Evolutionary conservation across 1,139 yeast genomes (phyloP).

Genomic region (Pichia sp.): DNA sequence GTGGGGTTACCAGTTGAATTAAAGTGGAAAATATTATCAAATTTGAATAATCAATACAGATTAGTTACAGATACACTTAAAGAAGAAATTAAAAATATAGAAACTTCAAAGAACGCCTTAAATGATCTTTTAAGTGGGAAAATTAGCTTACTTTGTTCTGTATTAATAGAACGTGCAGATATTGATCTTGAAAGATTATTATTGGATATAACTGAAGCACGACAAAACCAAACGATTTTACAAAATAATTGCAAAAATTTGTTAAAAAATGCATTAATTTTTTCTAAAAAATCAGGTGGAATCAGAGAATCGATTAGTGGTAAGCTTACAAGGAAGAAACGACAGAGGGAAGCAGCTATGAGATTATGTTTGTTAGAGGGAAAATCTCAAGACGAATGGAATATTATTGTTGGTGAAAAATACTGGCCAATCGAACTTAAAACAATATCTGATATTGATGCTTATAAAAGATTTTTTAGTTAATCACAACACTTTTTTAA

Average conservation of each 20-base stretch:
- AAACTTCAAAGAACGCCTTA: constrained; percentile 24
- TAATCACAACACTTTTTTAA: not conserved
- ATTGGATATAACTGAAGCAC: constrained; percentile 29
- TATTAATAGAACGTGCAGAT: constrained; percentile 46
- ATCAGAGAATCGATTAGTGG: constrained; percentile 43
- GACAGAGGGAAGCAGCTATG: constrained; percentile 40
- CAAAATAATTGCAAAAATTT: constrained; percentile 37
- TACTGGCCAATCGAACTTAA: constrained; percentile 25
- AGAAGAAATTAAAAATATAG: constrained; percentile 22
- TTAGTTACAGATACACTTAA: constrained; percentile 35
- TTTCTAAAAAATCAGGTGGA: constrained; percentile 45
- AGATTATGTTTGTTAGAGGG: constrained; percentile 43
- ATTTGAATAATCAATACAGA: constrained; percentile 36
- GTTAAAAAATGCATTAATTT: constrained; percentile 42
- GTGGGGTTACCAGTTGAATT: constrained; percentile 16
- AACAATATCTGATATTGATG: constrained; percentile 20
- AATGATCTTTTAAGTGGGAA: constrained; percentile 30
- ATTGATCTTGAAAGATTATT: constrained; percentile 45
- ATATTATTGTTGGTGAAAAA: constrained; percentile 26
- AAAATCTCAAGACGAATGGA: constrained; percentile 35
- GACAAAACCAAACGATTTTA: constrained; percentile 31
- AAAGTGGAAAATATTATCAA: constrained; percentile 38
- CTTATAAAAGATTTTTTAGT: constrained; percentile 13
- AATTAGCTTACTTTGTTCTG: constrained; percentile 37
- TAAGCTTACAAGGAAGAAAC: constrained; percentile 37